phyloP scores from a whole-genome alignment of 2,329 filamentous ascomycete genomes.

The Penicillium sp. region DNA sequence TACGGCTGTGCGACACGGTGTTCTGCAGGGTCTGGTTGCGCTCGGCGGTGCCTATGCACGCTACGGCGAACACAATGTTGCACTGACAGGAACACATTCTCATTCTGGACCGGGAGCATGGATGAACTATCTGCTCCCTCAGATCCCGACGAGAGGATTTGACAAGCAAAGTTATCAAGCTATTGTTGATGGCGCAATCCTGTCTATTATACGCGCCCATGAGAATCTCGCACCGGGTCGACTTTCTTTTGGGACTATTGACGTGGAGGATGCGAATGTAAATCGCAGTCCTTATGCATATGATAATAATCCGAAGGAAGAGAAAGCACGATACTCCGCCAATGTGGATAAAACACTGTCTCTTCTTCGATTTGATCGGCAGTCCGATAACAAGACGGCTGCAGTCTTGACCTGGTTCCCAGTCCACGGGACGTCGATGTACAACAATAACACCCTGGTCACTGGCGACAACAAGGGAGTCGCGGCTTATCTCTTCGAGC shows the following conservation, averaged over 20 bases:
- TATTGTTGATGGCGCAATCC: conserved; percentile 80
- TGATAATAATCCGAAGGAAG: conserved; percentile 75
- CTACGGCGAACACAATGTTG: conserved; percentile 79
- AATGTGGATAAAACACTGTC: conserved; percentile 77
- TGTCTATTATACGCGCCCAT: conserved; percentile 82
- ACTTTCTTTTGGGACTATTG: conserved; percentile 68
- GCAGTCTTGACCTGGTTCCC: conserved; percentile 89
- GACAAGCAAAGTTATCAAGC: conserved; percentile 83
- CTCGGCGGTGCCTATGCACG: conserved; percentile 72
- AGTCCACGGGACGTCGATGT: conserved; percentile 86
- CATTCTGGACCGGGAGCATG: conserved; percentile 90
- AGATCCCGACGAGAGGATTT: conserved; percentile 86
- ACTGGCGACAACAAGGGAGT: conserved; percentile 98
- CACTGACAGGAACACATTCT: conserved; percentile 89
- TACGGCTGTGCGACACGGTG: conserved; percentile 83
- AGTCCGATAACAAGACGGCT: conserved; percentile 72
- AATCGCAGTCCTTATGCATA: conserved; percentile 90
- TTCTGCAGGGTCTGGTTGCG: conserved; percentile 69
- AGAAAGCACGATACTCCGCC: conserved; percentile 67
- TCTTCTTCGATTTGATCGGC: conserved; percentile 73
- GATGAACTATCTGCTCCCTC: conserved; percentile 91
- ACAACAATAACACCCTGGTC: conserved; percentile 87
- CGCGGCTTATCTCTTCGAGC: conserved; percentile 81
- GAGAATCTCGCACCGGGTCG: conserved; percentile 68
- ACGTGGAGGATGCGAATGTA: conserved; percentile 75